Evolutionary conservation across 371 early-diverging fungal species (phyloP), one percentile per base, ranked within the genome.

Genomic region (Umbelopsis sp.): DNA sequence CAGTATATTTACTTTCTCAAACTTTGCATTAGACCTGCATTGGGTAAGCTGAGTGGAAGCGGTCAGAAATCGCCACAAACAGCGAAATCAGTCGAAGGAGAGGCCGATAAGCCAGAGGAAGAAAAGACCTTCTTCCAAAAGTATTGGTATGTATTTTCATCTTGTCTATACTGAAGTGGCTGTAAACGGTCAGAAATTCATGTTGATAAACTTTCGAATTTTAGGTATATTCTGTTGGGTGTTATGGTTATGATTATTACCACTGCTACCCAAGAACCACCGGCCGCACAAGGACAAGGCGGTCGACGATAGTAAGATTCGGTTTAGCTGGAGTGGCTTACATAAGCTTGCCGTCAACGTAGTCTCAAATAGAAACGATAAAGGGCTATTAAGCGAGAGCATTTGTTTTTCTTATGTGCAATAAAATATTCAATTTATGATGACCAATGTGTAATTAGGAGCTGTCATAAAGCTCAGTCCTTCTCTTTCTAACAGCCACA

Each of bases 41-140:
- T 74, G 46, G 76, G 71, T 22, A 70, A 73, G 32, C 74, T 76
- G 37, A 65, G 44, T 10, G 32, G 69, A 12, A 65, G 69, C 52
- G 52, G 57, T 3, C 57, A 69, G 44, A 69, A 76, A 68, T 16
- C 73, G 10, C 65, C 48, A 50, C 53, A 69, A 63, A 7, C 41
- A 41, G 71, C 46, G 16, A 8, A 65, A 24, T 53, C 71, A 1
- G 71, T 71, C 44, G 74, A 76, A 52, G 69, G 70, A 37, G 65
- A 65, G 14, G 65, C 71, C 8, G 65, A 62, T 4, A 73, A 68
- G 20, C 74, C 66, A 18, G 50, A 69, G 10, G 76, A 76, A 65
- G 76, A 76, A 57, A 76, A 70, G 25, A 72, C 69, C 4, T 76
- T 76, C 44, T 76, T 73, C 44, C 76, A 76, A 67, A 76, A 76